phyloP scores from a whole-genome alignment of 352 stramenopile species.

The Phytophthora palmivora region DNA sequence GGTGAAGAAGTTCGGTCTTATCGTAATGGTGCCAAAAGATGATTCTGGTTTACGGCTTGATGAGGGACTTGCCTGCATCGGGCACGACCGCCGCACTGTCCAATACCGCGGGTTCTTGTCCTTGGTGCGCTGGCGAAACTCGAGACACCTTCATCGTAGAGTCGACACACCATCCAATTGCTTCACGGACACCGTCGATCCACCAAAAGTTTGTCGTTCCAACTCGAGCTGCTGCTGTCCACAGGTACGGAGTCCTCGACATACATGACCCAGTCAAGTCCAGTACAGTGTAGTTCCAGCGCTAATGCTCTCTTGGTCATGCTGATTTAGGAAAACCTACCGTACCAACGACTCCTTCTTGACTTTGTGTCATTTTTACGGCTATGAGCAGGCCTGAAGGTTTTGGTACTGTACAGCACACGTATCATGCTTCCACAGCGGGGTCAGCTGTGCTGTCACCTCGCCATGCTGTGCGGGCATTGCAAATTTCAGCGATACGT shows the following conservation, averaged over 20 bases:
- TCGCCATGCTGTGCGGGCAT: too few relatives aligned
- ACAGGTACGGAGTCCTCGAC: conserved; percentile 10
- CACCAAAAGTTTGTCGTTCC: conserved; percentile 14
- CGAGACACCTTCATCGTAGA: conserved; percentile 8
- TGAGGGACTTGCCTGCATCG: background rate
- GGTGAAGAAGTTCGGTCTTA: background rate
- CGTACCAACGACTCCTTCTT: background rate
- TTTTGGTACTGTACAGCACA: too few relatives aligned
- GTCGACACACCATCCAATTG: conserved; percentile 20
- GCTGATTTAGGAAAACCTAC: background rate
- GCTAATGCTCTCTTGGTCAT: conserved; percentile 21
- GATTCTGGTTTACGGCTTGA: background rate
- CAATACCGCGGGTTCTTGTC: conserved; percentile 19
- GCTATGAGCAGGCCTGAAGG: background rate
- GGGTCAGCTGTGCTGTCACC: too few relatives aligned
- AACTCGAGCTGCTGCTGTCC: background rate
- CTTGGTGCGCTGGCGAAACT: conserved; percentile 1
- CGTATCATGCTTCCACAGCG: too few relatives aligned
- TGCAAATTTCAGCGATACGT: conserved; percentile 14
- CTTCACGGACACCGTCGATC: conserved; percentile 2
- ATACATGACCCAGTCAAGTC: too few relatives aligned
- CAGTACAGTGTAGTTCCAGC: too few relatives aligned
- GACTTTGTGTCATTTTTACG: too few relatives aligned
- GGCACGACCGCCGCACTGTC: conserved; percentile 28
- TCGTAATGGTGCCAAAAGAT: background rate